Percentiles rank a stretch among this genome's conserved stretches.
These are phyloP conservation scores for Ophiostoma novo-ulmi DNA, from an alignment of 2,329 filamentous ascomycete genomes.

Conservation along the genomic window DNA sequence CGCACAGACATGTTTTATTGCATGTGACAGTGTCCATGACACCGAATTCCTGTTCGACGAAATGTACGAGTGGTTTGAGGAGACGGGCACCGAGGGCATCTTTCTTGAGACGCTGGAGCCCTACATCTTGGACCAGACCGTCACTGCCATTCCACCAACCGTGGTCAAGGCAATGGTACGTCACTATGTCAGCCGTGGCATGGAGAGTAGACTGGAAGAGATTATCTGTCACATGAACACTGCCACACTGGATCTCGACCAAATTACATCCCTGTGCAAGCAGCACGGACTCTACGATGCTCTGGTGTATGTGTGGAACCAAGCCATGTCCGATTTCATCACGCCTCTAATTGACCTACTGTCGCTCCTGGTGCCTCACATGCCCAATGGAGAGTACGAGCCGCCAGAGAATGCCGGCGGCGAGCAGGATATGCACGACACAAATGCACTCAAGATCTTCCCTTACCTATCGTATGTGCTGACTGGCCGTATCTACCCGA, in stretches of 20 bases:
- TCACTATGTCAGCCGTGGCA: slow-evolving; percentile 71
- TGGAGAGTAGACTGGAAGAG: slow-evolving; percentile 78
- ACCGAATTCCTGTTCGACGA: slow-evolving; percentile 84
- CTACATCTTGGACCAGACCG: slow-evolving; percentile 73
- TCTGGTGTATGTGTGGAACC: slow-evolving; percentile 94
- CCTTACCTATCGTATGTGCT: slow-evolving; percentile 89
- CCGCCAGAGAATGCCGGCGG: slow-evolving; percentile 46
- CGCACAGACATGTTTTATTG: slow-evolving; percentile 75
- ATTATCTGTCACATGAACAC: slow-evolving; percentile 92
- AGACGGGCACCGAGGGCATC: slow-evolving; percentile 63
- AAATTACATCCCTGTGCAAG: slow-evolving; percentile 85
- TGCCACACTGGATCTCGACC: slow-evolving; percentile 84
- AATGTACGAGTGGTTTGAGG: slow-evolving; percentile 85
- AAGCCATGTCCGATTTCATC: slow-evolving; percentile 80
- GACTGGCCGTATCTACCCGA: slow-evolving; percentile 88
- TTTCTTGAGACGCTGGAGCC: slow-evolving; percentile 87
- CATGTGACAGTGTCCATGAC: slow-evolving; percentile 72
- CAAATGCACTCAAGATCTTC: slow-evolving; percentile 84
- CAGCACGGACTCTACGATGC: slow-evolving; percentile 91
- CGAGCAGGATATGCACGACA: slow-evolving; percentile 56
- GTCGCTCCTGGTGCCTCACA: slow-evolving; percentile 57
- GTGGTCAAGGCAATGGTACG: slow-evolving; percentile 81
- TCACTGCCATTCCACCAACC: slow-evolving; percentile 70
- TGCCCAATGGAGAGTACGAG: slow-evolving; percentile 46
- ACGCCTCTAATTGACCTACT: slow-evolving; percentile 84